These are phyloP conservation scores for Wallacemonas rigidus DNA, from an alignment of 208 protist species.

Conservation along the genomic window DNA sequence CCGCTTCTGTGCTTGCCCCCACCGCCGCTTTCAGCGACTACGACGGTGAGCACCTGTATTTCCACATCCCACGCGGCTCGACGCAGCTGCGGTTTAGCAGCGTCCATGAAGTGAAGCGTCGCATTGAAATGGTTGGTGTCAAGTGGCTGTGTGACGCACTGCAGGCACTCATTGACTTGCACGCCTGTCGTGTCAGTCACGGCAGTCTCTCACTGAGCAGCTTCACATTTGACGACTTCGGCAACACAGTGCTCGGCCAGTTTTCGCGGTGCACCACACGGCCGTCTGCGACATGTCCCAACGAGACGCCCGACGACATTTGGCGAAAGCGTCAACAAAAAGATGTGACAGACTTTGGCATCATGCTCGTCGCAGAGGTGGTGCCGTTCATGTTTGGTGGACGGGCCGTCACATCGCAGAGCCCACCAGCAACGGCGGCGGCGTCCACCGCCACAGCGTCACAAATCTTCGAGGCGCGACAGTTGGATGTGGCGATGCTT, in stretches of 20 bases:
- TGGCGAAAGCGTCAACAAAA: conserved; percentile 25
- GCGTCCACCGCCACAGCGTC: not conserved
- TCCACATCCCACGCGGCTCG: conserved; percentile 61
- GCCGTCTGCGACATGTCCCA: not conserved
- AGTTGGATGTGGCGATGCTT: conserved; percentile 40
- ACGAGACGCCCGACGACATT: conserved; percentile 14
- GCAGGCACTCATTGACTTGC: conserved; percentile 63
- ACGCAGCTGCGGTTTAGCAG: conserved; percentile 74
- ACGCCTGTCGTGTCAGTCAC: conserved; percentile 61
- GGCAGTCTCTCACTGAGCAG: conserved; percentile 50
- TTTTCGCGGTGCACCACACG: conserved; percentile 39
- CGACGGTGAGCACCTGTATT: conserved; percentile 50
- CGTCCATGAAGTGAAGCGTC: conserved; percentile 52
- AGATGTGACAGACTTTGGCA: conserved; percentile 36
- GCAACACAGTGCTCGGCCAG: conserved; percentile 61
- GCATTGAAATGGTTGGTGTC: conserved; percentile 50
- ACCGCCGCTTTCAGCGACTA: conserved; percentile 56
- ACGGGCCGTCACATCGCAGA: not conserved
- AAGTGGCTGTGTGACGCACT: conserved; percentile 69
- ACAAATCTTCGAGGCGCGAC: conserved; percentile 1
- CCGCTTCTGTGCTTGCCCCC: conserved; percentile 37
- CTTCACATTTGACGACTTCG: conserved; percentile 84
- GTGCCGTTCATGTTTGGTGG: conserved; percentile 37
- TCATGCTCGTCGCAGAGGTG: conserved; percentile 45
- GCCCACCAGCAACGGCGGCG: not conserved